phyloP scores from a whole-genome alignment of 306 rosid genomes.

The Medicago lupulina region DNA sequence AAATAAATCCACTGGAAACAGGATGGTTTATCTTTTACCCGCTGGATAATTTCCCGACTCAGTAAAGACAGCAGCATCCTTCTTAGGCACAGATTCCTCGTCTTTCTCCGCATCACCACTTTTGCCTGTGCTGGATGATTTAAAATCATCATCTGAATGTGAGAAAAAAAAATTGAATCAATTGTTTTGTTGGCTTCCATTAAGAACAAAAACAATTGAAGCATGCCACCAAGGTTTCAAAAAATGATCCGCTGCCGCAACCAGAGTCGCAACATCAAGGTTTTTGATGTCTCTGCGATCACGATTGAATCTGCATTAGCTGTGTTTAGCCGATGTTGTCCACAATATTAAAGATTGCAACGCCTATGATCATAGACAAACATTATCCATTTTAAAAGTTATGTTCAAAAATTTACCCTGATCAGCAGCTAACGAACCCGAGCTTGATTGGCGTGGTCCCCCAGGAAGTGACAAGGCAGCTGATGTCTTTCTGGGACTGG shows the following conservation, averaged over 20 bases:
- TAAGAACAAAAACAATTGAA: constrained; percentile 6
- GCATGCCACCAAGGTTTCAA: neutral
- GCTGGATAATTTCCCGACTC: neutral
- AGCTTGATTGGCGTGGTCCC: neutral
- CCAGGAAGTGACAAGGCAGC: neutral
- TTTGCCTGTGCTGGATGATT: neutral
- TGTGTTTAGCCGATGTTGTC: neutral
- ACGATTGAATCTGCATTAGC: neutral
- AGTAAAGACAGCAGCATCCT: neutral
- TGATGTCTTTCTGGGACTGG: constrained; percentile 14
- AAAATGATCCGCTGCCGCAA: neutral
- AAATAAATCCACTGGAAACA: neutral
- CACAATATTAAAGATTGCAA: neutral
- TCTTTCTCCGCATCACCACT: neutral
- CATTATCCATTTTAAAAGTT: neutral
- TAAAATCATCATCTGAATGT: neutral
- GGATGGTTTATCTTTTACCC: neutral
- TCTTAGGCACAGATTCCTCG: neutral
- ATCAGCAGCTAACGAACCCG: neutral
- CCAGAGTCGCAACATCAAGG: neutral
- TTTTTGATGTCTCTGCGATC: neutral
- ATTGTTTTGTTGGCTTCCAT: neutral
- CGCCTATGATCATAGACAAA: constrained; percentile 1
- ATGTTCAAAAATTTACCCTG: constrained; percentile 36
- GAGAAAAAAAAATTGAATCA: constrained; percentile 25